Base-by-base conservation (phyloP, 768 basidiomycete genomes). In the Phanerochaete carnosa region DNA sequence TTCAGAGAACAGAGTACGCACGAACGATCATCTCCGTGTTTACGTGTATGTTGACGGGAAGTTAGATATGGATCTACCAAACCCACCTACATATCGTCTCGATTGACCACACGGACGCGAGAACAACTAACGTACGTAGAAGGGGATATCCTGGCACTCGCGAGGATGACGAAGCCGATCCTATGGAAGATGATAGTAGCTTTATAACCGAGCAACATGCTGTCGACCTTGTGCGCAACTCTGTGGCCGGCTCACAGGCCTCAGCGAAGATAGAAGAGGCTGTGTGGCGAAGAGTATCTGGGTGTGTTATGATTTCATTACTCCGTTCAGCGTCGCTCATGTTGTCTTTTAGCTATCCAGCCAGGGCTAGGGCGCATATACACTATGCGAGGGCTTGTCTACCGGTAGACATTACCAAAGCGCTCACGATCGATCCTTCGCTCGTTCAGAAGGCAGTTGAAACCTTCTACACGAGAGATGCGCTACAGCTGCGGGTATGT, bases 401-500 rank as follows among this genome's bases (percentile, higher is more conserved):
- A 8, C 95, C 97, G 4, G 62, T 77, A 16, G 90, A 94, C 56
- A 83, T 98, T 56, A 91, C 89, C 3, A 86, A 82, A 67, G 88
- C 90, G 0, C 77, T 99, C 30, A 70, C 77, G 7, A 73, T 77
- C 11, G 77, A 86, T 62, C 89, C 88, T 0, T 74, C 80, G 1
- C 80, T 99, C 15, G 79, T 95, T 16, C 94, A 98, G 66, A 89
- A 87, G 67, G 91, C 95, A 0, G 83, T 91, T 2, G 95, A 95
- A 73, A 83, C 90, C 3, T 99, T 99, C 72, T 99, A 99, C 72
- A 97, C 95, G 3, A 83, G 97, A 56, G 97, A 98, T 77, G 90
- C 92, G 0, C 78, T 89, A 15, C 94, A 95, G 72, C 77, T 98
- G 57, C 86, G 95, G 39, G 93, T 96, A 22, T 13, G 35, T 39